Percentiles rank a stretch among this genome's conserved stretches.
Conservation (phyloP, 768 basidiomycete species). For the Termitomyces sp. region DNA sequence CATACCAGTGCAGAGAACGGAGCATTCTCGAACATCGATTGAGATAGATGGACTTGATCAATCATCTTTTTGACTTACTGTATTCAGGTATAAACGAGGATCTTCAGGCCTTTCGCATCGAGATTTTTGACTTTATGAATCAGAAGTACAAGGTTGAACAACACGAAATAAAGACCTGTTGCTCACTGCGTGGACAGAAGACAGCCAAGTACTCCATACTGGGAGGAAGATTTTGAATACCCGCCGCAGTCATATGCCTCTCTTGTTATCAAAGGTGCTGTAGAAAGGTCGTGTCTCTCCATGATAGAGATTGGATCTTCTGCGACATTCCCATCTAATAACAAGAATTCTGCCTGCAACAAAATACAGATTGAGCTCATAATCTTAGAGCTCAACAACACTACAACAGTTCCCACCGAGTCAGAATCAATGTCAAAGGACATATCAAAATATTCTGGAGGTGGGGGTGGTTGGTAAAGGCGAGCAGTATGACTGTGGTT, state of each 20-base stretch:
- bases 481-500: too few relatives aligned
- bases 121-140: slow-evolving; percentile 26
- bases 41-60: neutral
- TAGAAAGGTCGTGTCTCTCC: slow-evolving; percentile 29
- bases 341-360: slow-evolving; percentile 9
- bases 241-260: slow-evolving; percentile 36
- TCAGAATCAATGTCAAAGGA: neutral
- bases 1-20: slow-evolving; percentile 74
- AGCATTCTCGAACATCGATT: slow-evolving; percentile 43
- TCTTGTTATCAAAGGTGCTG: slow-evolving; percentile 47
- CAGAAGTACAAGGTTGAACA: neutral
- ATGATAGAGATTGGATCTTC: neutral
- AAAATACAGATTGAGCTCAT: neutral
- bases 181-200: slow-evolving; percentile 39
- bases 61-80: slow-evolving; percentile 30
- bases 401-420: neutral
- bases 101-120: slow-evolving; percentile 23
- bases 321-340: slow-evolving; percentile 4
- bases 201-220: slow-evolving; percentile 61
- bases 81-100: slow-evolving; percentile 60
- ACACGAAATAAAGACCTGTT: neutral
- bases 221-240: slow-evolving; percentile 28
- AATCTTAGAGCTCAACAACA: neutral
- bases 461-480: neutral
- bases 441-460: neutral